Evolutionary conservation across 257 asterid species (phyloP), one percentile per base, ranked within the genome.

Genomic region (Ilex asprella): DNA sequence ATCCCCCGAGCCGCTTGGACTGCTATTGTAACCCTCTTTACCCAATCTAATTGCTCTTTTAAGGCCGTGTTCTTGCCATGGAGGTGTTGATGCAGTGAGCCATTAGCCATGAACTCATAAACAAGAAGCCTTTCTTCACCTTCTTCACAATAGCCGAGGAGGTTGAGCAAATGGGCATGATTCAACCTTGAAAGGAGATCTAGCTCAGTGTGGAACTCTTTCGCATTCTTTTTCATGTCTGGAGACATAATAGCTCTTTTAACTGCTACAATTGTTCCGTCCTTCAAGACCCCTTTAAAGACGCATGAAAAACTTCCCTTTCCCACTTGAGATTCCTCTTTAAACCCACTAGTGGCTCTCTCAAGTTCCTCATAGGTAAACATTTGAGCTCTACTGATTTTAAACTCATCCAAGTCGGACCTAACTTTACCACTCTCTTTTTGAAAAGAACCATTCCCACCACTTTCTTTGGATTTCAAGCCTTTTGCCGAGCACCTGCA

Each of bases 1-100:
- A 91, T 91, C 57, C 96, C 98, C 4, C 95, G 83, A 56, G 96
- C 95, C 11, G 96, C 95, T 81, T 91, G 96, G 56, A 91, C 98
- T 12, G 96, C 89, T 16, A 91, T 91, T 0, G 96, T 91, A 29
- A 86, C 96, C 53, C 98, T 75, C 55, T 82, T 76, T 43, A 91
- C 87, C 96, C 98, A 91, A 71, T 91, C 95, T 30, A 88, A 58
- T 55, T 81, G 95, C 73, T 76, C 86, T 65, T 71, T 88, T 16
- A 35, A 7, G 27, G 74, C 78, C 27, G 63, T 74, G 47, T 75
- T 82, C 74, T 78, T 81, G 9, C 81, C 74, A 10, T 91, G 96
- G 51, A 88, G 88, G 57, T 88, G 95, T 49, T 91, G 88, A 51
- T 91, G 89, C 57, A 91, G 64, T 3, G 98, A 85, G 49, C 98